Evolutionary conservation across 495 filamentous ascomycete genomes (phyloP), one percentile per base, ranked within the genome.

Genomic region (Friedmanniomyces endolithicus): DNA sequence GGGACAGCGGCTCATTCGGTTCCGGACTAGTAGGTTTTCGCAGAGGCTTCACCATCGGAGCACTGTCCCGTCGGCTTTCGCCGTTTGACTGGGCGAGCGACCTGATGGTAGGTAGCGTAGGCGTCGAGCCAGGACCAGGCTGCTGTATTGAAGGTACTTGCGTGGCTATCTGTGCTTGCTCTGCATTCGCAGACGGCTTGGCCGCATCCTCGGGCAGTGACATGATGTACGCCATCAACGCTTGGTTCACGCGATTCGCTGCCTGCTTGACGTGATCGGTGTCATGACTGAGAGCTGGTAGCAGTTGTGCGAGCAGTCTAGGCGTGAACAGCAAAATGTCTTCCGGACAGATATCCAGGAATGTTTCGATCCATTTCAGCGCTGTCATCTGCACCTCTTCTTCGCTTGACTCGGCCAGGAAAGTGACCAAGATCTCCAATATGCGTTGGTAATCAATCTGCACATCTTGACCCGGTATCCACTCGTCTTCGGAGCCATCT

Each of bases 241-340:
- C 88, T 20, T 77, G 85, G 64, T 99, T 97, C 55, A 97, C 89
- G 63, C 84, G 78, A 40, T 80, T 84, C 48, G 94, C 94, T 27
- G 89, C 88, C 63, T 87, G 83, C 45, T 90, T 84, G 54, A 99
- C 94, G 52, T 81, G 75, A 55, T 95, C 89, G 0, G 90, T 82
- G 52, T 85, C 86, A 64, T 88, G 94, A 8, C 90, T 87, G 81
- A 99, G 88, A 20, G 88, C 90, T 17, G 94, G 94, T 11, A 99
- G 78, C 8, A 99, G 83, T 63, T 95, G 88, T 1, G 88, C 87
- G 34, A 99, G 71, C 41, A 99, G 81, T 49, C 87, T 82, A 14
- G 94, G 94, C 1, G 94, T 89, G 67, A 97, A 97, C 1, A 84
- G 84, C 34, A 99, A 76, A n/a, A 99, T 90, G 59, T 97, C 94